Percentiles rank a stretch among this genome's conserved stretches.
Conservation (phyloP, 495 filamentous ascomycete species). For the Apodospora peruviana region DNA sequence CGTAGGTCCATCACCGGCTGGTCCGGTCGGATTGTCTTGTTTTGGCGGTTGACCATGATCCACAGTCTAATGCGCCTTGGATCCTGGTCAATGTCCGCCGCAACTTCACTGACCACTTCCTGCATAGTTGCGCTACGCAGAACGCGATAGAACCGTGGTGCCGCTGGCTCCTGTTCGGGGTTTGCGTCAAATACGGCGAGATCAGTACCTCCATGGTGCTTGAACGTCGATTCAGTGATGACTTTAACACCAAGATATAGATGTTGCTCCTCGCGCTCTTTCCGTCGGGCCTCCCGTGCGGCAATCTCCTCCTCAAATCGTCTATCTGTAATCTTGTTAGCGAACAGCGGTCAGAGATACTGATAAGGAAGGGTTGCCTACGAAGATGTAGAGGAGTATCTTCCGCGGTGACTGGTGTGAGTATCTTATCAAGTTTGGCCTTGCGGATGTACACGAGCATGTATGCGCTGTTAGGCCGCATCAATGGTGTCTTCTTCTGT, state of each 20-base stretch:
- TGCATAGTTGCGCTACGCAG: conserved; percentile 66
- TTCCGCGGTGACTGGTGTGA: conserved; percentile 64
- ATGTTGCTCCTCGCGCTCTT: conserved; percentile 90
- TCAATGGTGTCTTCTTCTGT: conserved; percentile 43
- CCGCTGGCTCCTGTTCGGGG: conserved; percentile 48
- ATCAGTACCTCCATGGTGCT: conserved; percentile 77
- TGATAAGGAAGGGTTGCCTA: conserved; percentile 29
- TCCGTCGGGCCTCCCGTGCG: conserved; percentile 62
- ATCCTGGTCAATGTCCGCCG: conserved; percentile 58
- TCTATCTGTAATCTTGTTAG: conserved; percentile 47
- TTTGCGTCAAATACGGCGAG: conserved; percentile 63
- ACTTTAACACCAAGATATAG: conserved; percentile 80
- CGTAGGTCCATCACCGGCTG: conserved; percentile 68
- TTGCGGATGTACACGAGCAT: conserved; percentile 98
- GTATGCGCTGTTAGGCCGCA: conserved; percentile 69
- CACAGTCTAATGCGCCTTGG: conserved; percentile 70
- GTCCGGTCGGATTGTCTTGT: conserved; percentile 91
- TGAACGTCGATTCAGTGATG: conserved; percentile 73
- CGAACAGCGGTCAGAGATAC: background rate
- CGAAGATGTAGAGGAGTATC: conserved; percentile 82
- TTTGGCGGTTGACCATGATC: conserved; percentile 98
- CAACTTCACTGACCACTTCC: conserved; percentile 65
- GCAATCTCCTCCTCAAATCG: conserved; percentile 78
- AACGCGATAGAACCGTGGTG: conserved; percentile 61
- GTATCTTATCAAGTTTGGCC: conserved; percentile 70